Evolutionary conservation across 805 yeast species (phyloP).

Genomic region (Barnettozyma pratensis): DNA sequence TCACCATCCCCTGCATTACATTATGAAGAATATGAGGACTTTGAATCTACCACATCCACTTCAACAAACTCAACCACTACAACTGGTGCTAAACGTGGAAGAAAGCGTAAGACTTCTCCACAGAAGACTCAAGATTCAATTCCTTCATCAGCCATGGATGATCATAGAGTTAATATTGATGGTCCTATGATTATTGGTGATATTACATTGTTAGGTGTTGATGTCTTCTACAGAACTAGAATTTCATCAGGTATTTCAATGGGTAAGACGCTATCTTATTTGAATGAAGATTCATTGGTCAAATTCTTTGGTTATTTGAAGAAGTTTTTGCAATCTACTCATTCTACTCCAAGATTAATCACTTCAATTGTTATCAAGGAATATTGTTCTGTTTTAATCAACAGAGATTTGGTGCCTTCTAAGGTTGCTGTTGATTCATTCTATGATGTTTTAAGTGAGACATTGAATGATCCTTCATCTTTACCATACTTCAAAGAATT

Average conservation of each 20-base stretch:
- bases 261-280: constrained; percentile 58
- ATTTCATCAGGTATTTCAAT: constrained; percentile 69
- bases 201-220: constrained; percentile 75
- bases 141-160: constrained; percentile 51
- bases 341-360: constrained; percentile 73
- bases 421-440: constrained; percentile 22
- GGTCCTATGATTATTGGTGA: constrained; percentile 92
- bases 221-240: constrained; percentile 69
- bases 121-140: constrained; percentile 21
- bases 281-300: constrained; percentile 35
- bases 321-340: constrained; percentile 18
- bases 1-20: background rate
- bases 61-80: background rate
- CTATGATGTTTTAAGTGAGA: constrained; percentile 27
- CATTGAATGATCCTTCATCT: constrained; percentile 37
- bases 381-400: constrained; percentile 37
- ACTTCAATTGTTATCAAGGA: constrained; percentile 68
- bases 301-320: constrained; percentile 34
- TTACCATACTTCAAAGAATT: constrained; percentile 71
- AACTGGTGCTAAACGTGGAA: constrained; percentile 31
- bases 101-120: constrained; percentile 40
- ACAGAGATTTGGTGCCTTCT: constrained; percentile 21
- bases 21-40: constrained; percentile 17
- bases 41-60: constrained; percentile 3
- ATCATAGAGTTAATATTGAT: constrained; percentile 73